phyloP scores from a whole-genome alignment of 2,329 filamentous ascomycete genomes.

The Nemania sp. region DNA sequence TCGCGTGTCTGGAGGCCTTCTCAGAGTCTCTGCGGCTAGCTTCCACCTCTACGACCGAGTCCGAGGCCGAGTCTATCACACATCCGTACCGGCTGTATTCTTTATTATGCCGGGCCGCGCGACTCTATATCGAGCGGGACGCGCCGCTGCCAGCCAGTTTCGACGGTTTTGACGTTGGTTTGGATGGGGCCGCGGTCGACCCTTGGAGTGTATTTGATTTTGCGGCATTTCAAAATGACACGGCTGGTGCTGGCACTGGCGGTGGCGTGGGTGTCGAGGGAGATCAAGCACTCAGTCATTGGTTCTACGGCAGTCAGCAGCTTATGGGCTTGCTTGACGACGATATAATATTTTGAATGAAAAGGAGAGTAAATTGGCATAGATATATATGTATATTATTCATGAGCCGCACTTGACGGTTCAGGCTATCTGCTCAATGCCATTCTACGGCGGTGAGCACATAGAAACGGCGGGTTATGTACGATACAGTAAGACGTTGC shows the following conservation, averaged over 20 bases:
- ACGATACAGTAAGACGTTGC: too few species aligned
- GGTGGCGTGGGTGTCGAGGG: not conserved
- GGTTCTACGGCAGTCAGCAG: constrained; percentile 36
- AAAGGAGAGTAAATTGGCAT: not conserved
- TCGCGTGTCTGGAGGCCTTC: constrained; percentile 38
- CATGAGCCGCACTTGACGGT: too few species aligned
- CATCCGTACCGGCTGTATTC: constrained; percentile 42
- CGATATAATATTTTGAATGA: constrained; percentile 24
- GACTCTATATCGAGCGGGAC: constrained; percentile 32
- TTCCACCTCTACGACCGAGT: not conserved
- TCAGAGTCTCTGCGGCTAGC: constrained; percentile 35
- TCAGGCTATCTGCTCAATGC: too few species aligned
- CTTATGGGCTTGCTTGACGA: constrained; percentile 32
- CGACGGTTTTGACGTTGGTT: not conserved
- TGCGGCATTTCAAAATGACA: constrained; percentile 14
- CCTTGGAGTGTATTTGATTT: constrained; percentile 23
- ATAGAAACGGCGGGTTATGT: too few species aligned
- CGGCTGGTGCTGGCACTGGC: too few species aligned
- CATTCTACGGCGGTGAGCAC: too few species aligned
- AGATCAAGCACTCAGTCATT: constrained; percentile 28
- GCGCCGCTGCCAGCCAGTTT: not conserved
- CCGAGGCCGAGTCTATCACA: constrained; percentile 27
- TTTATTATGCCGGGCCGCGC: constrained; percentile 41
- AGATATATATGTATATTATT: not conserved
- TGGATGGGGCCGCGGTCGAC: not conserved